Evolutionary conservation across 1,139 yeast genomes (phyloP), one percentile per base, ranked within the genome.

Genomic region (Pichia sp.): DNA sequence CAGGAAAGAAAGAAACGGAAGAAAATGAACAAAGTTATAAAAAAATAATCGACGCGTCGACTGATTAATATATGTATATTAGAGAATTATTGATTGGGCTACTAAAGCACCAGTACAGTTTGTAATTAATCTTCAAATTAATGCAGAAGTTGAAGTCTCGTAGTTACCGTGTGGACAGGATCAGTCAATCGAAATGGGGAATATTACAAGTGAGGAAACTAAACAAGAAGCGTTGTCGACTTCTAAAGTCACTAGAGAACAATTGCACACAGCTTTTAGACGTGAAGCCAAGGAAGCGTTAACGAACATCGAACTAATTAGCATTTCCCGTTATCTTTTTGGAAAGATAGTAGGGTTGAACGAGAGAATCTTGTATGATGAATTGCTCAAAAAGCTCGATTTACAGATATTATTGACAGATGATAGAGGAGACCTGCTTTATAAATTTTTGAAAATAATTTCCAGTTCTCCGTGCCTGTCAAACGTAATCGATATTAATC

Each of bases 1-100:
- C 95, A 90, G 69, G 61, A 63, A 29, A 58, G 65, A 58, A 81
- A 81, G 66, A 64, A 64, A 55, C 61, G 62, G 55, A 51, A 31
- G 47, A 54, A 51, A 26, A 32, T 38, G 23, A 11, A 31, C 11
- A 36, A 19, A 26, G 44, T 13, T 10, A 8, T 6, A 29, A 45
- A 45, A n/a, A 45, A 45, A 29, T 43, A 13, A 31, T 45, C 48
- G 48, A 45, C 48, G 26, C 48, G 48, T 45, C 48, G 41, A 15
- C 41, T 15, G 13, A 13, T n/a, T 32, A 13, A 36, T 36, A 36
- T 36, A 13, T 36, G 41, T 36, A 36, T 42, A 42, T n/a, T 36
- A 36, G 16, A 36, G 41, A 43, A 43, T 43, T 16, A 16, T 43
- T 43, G 16, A 36, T 15, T 36, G 41, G 41, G 41, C 16, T 36